phyloP scores from a whole-genome alignment of 176 grass and related monocot species.

The Oryza glaberrima region DNA sequence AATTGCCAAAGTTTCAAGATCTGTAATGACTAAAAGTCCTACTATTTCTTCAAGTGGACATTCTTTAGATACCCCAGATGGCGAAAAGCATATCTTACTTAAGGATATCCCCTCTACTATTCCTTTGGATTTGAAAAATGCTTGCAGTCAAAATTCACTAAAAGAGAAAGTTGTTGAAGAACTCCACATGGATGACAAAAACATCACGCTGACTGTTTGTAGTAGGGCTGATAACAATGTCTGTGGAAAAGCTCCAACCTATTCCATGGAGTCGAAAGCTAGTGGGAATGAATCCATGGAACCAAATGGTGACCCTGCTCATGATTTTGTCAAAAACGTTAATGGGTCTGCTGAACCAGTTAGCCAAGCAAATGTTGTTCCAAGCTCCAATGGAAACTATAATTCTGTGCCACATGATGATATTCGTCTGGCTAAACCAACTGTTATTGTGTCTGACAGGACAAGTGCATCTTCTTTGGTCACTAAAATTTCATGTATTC shows the following conservation, averaged over 20 bases:
- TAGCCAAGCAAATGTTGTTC: constrained; percentile 33
- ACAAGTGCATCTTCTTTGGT: constrained; percentile 45
- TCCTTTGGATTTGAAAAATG: constrained; percentile 44
- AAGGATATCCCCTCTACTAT: constrained; percentile 24
- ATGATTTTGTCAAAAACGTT: constrained; percentile 37
- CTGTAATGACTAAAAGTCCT: constrained; percentile 23
- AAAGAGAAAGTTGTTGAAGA: constrained; percentile 28
- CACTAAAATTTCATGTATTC: constrained; percentile 49
- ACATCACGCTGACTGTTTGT: not conserved
- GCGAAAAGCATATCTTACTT: constrained; percentile 24
- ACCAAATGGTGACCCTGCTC: constrained; percentile 29
- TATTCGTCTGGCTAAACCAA: constrained; percentile 44
- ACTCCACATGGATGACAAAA: constrained; percentile 15
- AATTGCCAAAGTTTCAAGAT: constrained; percentile 36
- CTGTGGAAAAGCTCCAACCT: constrained; percentile 41
- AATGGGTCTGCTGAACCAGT: constrained; percentile 48
- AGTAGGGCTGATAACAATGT: constrained; percentile 25
- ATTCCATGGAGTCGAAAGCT: constrained; percentile 46
- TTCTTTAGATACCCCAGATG: constrained; percentile 41
- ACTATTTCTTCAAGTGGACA: constrained; percentile 23
- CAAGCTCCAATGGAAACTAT: constrained; percentile 18
- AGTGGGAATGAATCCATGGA: constrained; percentile 36
- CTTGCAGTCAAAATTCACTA: constrained; percentile 17
- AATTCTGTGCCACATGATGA: constrained; percentile 40
- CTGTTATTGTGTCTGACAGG: constrained; percentile 41